Base-by-base conservation (phyloP, 148 eudicot genomes). In the Persicaria maculosa region DNA sequence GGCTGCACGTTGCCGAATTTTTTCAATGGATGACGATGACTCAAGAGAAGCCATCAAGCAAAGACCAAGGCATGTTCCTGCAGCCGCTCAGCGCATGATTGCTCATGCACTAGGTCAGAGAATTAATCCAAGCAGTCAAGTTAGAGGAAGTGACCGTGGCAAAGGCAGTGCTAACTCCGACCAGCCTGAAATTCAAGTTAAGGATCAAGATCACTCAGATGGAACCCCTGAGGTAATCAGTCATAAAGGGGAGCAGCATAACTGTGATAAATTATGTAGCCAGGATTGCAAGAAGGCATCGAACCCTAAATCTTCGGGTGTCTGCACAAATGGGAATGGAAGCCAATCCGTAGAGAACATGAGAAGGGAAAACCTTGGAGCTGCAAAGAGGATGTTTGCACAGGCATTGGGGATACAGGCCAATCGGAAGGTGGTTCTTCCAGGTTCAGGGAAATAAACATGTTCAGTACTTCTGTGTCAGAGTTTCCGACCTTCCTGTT, bases 41-140 rank as follows among this genome's bases (percentile, higher is more conserved):
- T 76, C 46, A 31, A 79, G 80, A 75, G 82, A 79, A 67, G 44
- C 70, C 57, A 54, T 73, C 4, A 85, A 85, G 83, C 86, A 85
- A 77, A 88, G 85, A 75, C 96, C 94, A 36, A 83, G 78, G 62
- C 76, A 83, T 68, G 80, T 77, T 84, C 97, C 97, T 76, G 86
- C 85, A 52, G 97, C 92, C 76, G 99, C 99, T 36, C 97, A 91
- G 53, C 99, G 99, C 68, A 95, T 95, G 99, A 95, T 95, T 71
- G 84, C 96, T 47, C 97, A 87, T 84, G 99, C 99, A 4, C 92
- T 95, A 73, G 97, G 99, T 55, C 84, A 87, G 74, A 86, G 78
- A 85, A 82, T 85, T 48, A 84, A 76, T 72, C 81, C 77, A 44
- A 54, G 79, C 55, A 82, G 67, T 50, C 86, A 74, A 7, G 69